Evolutionary conservation across 1,284 basidiomycete species (phyloP).

Genomic region (Tremellales sp.): DNA sequence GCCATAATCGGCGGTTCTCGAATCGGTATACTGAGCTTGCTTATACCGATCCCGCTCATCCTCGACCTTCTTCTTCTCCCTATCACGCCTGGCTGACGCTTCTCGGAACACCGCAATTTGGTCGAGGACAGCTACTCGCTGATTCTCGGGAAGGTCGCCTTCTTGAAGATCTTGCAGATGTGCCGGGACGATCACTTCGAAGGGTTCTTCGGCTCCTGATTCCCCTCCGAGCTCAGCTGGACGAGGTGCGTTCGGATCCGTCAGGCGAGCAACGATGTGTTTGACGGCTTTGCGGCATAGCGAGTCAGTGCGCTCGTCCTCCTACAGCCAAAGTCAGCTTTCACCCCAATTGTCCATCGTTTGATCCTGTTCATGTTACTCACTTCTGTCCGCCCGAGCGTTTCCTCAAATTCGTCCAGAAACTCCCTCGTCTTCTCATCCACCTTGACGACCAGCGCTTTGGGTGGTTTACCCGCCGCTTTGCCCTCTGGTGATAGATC

Average conservation of each 20-base stretch:
- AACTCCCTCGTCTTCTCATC: conserved; percentile 88
- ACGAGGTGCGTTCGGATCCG: conserved; percentile 51
- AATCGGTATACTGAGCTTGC: conserved; percentile 6
- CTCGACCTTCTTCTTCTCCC: conserved; percentile 74
- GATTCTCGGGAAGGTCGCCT: conserved; percentile 91
- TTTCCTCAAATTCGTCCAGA: conserved; percentile 74
- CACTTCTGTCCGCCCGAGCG: conserved; percentile 75
- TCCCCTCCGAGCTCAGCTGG: conserved; percentile 55
- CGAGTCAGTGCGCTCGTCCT: conserved; percentile 46
- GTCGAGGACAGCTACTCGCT: conserved; percentile 84
- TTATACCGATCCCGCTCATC: conserved; percentile 41
- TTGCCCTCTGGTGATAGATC: conserved; percentile 59
- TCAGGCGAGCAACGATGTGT: conserved; percentile 43
- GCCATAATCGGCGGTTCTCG: conserved; percentile 22
- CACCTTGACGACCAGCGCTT: conserved; percentile 84
- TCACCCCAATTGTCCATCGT: neutral
- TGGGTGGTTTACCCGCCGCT: conserved; percentile 68
- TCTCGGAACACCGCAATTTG: conserved; percentile 93
- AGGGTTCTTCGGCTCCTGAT: conserved; percentile 14
- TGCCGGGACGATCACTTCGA: conserved; percentile 70
- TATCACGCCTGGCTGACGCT: conserved; percentile 75
- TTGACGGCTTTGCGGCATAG: conserved; percentile 39
- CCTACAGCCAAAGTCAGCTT: conserved; percentile 17
- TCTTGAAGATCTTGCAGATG: conserved; percentile 93
- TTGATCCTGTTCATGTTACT: conserved; percentile 42